Evolutionary conservation across 2,329 filamentous ascomycete species (phyloP), one percentile per base, ranked within the genome.

Genomic region (Fusarium austroafricanum): DNA sequence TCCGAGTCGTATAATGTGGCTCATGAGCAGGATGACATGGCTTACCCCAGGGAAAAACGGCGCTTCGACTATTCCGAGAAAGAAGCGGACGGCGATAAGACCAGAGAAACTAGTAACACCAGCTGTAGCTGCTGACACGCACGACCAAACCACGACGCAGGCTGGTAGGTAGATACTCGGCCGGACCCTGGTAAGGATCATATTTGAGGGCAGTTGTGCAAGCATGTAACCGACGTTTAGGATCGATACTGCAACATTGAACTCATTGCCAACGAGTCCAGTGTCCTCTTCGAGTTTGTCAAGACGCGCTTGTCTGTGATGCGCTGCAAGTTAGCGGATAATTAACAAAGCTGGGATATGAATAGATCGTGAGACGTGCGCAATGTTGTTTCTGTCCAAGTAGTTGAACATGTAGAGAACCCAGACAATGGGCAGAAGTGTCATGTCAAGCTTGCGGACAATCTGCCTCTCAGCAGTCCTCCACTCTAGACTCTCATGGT

Each of bases 171-270:
- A 59, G 7, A 54, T 33, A 15, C 47, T 53, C 14, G 55, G 55
- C 9, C 55, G 55, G 7, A 59, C 20, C 12, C 38, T 23, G 6
- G 55, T 52, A 20, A 67, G 66, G 8, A 80, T 56, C 67, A 81
- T 75, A 67, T 80, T 81, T 18, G 75, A 78, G 2, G 79, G 78
- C 14, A 79, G 69, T 56, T 80, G 78, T 61, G 79, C 75, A 18
- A 76, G 55, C n/a, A 80, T 65, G 29, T 53, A 53, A 18, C 50
- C 50, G 17, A 53, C 50, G 31, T 43, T 43, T 18, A 53, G 50
- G 23, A 66, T 80, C 79, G 67, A 38, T 3, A 38, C 35, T n/a
- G 72, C 72, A 20, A 67, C 62, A 12, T 68, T 71, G 38, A 68
- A 75, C 18, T 75, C 61, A 12, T 60, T 66, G 3, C 69, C 67